A percentile compares a stretch with the other conserved stretches of the same genome.
Conservation (phyloP, 306 rosid species). For the Benincasa hispida region DNA sequence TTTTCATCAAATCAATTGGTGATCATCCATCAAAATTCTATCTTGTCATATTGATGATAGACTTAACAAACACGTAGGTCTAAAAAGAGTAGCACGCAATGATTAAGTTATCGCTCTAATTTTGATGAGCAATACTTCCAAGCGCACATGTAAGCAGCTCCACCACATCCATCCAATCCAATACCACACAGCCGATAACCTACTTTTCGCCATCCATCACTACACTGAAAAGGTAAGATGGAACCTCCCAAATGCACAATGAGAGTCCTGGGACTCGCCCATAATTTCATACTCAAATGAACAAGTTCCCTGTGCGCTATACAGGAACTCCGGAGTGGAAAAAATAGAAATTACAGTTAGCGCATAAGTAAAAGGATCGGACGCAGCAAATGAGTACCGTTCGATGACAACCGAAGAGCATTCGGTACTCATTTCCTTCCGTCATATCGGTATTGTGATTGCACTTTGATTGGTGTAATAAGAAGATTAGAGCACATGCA, state of each 20-base stretch:
- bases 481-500: constrained; percentile 30
- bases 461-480: constrained; percentile 23
- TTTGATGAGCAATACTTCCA: background rate
- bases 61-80: background rate
- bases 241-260: background rate
- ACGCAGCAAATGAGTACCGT: constrained; percentile 58
- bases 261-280: background rate
- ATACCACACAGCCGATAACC: background rate
- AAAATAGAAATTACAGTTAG: constrained; percentile 10
- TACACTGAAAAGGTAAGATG: background rate
- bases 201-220: background rate
- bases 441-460: constrained; percentile 15
- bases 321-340: background rate
- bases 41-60: too few species aligned
- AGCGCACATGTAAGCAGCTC: background rate
- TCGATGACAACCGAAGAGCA: constrained; percentile 50
- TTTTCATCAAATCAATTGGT: background rate
- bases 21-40: background rate
- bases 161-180: background rate
- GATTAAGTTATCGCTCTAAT: background rate
- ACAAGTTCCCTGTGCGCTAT: background rate
- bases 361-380: constrained; percentile 41
- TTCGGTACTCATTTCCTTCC: constrained; percentile 19
- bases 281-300: background rate
- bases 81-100: background rate